Percentiles rank a stretch among this genome's conserved stretches.
Evolutionary conservation across 805 yeast species (phyloP).

Genomic region (Candida multigemmis): DNA sequence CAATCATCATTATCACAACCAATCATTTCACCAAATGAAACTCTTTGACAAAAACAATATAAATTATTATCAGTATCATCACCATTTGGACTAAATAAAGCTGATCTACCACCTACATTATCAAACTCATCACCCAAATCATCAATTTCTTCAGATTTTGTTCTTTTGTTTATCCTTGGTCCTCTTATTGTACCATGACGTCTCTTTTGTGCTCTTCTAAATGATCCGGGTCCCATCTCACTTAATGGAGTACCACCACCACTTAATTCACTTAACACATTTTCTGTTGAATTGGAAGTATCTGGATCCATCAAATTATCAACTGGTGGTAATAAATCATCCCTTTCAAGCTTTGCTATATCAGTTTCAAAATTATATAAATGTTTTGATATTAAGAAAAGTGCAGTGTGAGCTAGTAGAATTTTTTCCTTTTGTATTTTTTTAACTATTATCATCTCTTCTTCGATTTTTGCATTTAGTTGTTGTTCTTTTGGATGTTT

Average conservation of each 20-base stretch:
- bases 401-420: conserved; percentile 72
- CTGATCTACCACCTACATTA: conserved; percentile 8
- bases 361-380: conserved; percentile 65
- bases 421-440: conserved; percentile 71
- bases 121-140: conserved; percentile 8
- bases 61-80: conserved; percentile 37
- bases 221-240: conserved; percentile 6
- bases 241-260: conserved; percentile 9
- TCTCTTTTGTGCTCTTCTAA: conserved; percentile 17
- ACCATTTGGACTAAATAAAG: conserved; percentile 20
- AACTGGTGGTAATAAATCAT: conserved; percentile 64
- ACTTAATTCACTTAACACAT: conserved; percentile 5
- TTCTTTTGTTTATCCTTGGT: conserved; percentile 11
- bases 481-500: conserved; percentile 77
- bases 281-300: conserved; percentile 6
- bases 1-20: conserved; percentile 93
- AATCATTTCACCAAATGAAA: conserved; percentile 94
- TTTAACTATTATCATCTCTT: conserved; percentile 53
- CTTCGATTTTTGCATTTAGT: conserved; percentile 54
- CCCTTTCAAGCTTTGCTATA: conserved; percentile 65
- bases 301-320: conserved; percentile 18
- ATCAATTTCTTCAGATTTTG: conserved; percentile 14
- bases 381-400: conserved; percentile 71
- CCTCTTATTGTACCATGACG: conserved; percentile 11
- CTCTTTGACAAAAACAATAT: conserved; percentile 92